A percentile compares a stretch with the other conserved stretches of the same genome.
Evolutionary conservation across 1,284 basidiomycete species (phyloP).

Genomic region (Phlebopus sp.): DNA sequence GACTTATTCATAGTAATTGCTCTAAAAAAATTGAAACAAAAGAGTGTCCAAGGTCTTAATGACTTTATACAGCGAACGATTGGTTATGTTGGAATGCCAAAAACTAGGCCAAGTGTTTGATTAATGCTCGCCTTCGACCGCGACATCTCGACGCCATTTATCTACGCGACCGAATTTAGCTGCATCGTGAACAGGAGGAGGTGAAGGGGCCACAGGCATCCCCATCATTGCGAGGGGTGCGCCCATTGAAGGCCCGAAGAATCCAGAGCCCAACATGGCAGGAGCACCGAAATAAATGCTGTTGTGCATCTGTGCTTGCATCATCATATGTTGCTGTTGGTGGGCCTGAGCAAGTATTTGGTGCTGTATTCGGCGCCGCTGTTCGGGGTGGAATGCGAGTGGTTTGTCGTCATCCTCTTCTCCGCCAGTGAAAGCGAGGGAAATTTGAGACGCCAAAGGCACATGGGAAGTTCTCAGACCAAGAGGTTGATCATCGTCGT

Average conservation of each 20-base stretch:
- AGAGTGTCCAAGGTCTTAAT: not conserved
- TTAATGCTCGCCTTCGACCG: conserved; percentile 54
- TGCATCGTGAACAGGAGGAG: conserved; percentile 60
- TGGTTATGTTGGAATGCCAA: conserved; percentile 8
- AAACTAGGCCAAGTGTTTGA: conserved; percentile 5
- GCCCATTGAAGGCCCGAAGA: conserved; percentile 52
- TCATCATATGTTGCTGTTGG: conserved; percentile 66
- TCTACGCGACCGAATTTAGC: conserved; percentile 70
- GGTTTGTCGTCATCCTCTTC: conserved; percentile 44
- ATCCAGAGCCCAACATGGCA: conserved; percentile 63
- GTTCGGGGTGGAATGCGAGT: conserved; percentile 73
- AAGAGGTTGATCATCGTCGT: conserved; percentile 62
- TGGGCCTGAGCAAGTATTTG: conserved; percentile 59
- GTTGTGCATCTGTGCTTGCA: conserved; percentile 72
- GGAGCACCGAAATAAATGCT: conserved; percentile 68
- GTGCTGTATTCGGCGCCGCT: conserved; percentile 71
- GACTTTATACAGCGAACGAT: not conserved
- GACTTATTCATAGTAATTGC: conserved; percentile 32
- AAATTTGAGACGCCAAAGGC: conserved; percentile 23
- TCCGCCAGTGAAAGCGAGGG: conserved; percentile 19
- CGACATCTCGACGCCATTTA: conserved; percentile 74
- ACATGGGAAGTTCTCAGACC: conserved; percentile 42
- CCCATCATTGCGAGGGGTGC: conserved; percentile 45
- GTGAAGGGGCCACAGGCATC: conserved; percentile 49
- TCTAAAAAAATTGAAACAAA: not conserved